Conservation (phyloP, 1,284 basidiomycete genomes). For the Baeospora myosura region DNA sequence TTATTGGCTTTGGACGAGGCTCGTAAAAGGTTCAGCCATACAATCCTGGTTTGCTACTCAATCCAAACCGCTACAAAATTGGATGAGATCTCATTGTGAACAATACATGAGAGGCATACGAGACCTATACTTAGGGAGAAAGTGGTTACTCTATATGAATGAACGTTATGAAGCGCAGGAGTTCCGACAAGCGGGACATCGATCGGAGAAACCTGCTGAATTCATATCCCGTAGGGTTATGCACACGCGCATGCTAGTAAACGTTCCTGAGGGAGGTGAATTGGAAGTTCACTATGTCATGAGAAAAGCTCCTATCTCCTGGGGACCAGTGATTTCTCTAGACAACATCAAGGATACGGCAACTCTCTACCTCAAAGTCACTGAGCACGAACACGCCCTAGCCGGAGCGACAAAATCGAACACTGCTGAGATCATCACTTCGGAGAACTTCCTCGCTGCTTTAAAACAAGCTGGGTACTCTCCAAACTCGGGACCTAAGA, state of each 20-base stretch:
- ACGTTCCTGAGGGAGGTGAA: neutral
- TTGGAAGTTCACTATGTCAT: neutral
- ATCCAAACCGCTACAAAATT: neutral
- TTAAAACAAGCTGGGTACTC: too few relatives aligned
- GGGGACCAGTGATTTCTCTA: neutral
- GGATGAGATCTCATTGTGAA: neutral
- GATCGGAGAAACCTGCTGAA: neutral
- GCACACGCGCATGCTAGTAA: neutral
- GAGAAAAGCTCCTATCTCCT: neutral
- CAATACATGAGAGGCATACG: neutral
- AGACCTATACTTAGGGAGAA: neutral
- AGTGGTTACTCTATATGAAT: neutral
- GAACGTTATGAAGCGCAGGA: neutral
- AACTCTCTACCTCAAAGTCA: too few relatives aligned
- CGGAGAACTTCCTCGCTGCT: too few relatives aligned
- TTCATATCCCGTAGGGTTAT: neutral
- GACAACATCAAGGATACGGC: neutral
- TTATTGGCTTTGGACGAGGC: conserved; percentile 1
- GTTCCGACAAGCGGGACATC: neutral
- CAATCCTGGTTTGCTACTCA: neutral
- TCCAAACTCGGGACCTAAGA: too few relatives aligned
- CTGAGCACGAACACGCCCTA: too few relatives aligned
- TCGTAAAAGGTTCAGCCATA: neutral
- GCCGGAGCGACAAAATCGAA: too few relatives aligned
- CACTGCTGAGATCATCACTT: too few relatives aligned